Evolutionary conservation across 2,329 filamentous ascomycete species (phyloP).

Genomic region (Boeremia lycopersici): DNA sequence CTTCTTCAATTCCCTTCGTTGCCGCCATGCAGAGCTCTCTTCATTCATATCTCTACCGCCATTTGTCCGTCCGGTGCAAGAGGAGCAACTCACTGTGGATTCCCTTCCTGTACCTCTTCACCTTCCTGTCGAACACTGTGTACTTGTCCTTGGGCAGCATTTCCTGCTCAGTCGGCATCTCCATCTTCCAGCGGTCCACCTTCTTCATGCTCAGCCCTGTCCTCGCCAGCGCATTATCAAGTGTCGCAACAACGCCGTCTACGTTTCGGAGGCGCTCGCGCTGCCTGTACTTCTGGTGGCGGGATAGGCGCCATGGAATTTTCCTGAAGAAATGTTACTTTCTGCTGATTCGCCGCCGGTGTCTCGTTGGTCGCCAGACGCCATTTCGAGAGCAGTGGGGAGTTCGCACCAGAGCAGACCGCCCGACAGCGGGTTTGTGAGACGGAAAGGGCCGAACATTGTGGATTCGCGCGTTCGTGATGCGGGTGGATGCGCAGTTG

Average conservation of each 20-base stretch:
- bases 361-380: not conserved
- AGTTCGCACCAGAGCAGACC: constrained; percentile 46
- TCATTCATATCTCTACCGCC: not conserved
- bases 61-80: not conserved
- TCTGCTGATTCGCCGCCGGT: not conserved
- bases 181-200: constrained; percentile 87
- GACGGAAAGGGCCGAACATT: constrained; percentile 50
- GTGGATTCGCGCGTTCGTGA: constrained; percentile 27
- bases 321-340: constrained; percentile 66
- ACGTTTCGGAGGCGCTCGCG: constrained; percentile 64
- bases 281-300: constrained; percentile 57
- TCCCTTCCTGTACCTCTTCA: constrained; percentile 93
- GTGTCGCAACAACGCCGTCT: constrained; percentile 82
- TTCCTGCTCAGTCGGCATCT: constrained; percentile 95
- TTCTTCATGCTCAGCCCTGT: constrained; percentile 72
- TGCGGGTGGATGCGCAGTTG: constrained; percentile 17
- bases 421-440: constrained; percentile 48
- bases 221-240: constrained; percentile 78
- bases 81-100: constrained; percentile 80
- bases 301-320: constrained; percentile 93
- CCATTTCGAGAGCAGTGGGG: not conserved
- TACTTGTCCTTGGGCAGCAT: constrained; percentile 98
- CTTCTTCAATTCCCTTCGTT: not conserved
- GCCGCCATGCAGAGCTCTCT: not conserved
- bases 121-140: constrained; percentile 95